These are phyloP conservation scores for Jatropha multifida DNA, from an alignment of 441 rosid genomes.

Conservation along the genomic window DNA sequence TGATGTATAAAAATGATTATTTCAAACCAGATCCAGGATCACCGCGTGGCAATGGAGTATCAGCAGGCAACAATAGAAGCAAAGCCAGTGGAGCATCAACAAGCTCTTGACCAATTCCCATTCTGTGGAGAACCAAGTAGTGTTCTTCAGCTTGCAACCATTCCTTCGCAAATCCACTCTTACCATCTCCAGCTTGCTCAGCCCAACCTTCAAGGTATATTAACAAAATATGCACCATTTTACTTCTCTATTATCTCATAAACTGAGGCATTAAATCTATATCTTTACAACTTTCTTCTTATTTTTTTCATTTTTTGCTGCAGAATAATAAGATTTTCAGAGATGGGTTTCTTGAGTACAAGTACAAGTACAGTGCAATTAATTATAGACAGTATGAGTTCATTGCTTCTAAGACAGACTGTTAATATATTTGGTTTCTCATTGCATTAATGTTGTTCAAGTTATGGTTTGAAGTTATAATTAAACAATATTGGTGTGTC, in stretches of 20 bases:
- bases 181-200: conserved; percentile 81
- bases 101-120: conserved; percentile 60
- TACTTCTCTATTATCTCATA: too few relatives aligned
- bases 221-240: too few relatives aligned
- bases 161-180: conserved; percentile 18
- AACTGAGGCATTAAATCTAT: background rate
- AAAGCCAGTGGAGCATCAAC: conserved; percentile 56
- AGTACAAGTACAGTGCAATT: too few relatives aligned
- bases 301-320: background rate
- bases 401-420: background rate
- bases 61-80: conserved; percentile 53
- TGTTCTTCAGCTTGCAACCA: conserved; percentile 72
- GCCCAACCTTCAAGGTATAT: conserved; percentile 51
- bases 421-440: background rate
- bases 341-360: too few relatives aligned
- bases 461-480: background rate
- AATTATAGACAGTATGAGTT: too few relatives aligned
- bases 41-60: conserved; percentile 51
- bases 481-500: background rate
- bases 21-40: conserved; percentile 57
- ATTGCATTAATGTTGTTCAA: background rate
- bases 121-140: conserved; percentile 68
- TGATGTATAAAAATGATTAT: too few relatives aligned
- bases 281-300: background rate
- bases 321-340: background rate